A percentile compares a stretch with the other conserved stretches of the same genome.
Evolutionary conservation across 2,329 filamentous ascomycete genomes (phyloP).

Genomic region (Colletotrichum paranaense): DNA sequence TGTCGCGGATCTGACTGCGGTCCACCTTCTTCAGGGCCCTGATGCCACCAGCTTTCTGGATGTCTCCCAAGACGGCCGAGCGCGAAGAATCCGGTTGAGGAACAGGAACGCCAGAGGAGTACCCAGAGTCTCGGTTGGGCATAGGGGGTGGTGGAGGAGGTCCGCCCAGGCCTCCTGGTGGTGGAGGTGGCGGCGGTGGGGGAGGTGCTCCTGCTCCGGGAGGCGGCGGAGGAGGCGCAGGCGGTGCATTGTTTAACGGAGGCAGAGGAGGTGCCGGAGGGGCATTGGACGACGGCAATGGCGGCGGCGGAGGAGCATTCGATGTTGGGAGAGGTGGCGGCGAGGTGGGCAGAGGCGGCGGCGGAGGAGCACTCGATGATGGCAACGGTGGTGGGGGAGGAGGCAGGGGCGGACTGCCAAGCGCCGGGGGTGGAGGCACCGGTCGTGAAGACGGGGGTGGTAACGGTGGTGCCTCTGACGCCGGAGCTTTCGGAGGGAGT

Average conservation of each 20-base stretch:
- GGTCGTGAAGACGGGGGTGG: constrained; percentile 65
- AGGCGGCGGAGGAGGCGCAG: constrained; percentile 52
- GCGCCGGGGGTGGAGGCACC: constrained; percentile 63
- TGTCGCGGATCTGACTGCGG: constrained; percentile 75
- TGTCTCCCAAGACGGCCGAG: constrained; percentile 75
- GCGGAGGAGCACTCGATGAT: constrained; percentile 46
- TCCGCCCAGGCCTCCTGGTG: constrained; percentile 48
- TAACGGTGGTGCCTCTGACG: constrained; percentile 57
- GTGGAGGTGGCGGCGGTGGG: constrained; percentile 49
- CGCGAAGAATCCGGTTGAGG: constrained; percentile 58
- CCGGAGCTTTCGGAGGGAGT: constrained; percentile 60
- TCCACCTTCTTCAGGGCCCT: constrained; percentile 81
- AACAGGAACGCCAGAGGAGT: constrained; percentile 65
- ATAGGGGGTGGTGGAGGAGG: constrained; percentile 65
- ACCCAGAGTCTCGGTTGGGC: constrained; percentile 68
- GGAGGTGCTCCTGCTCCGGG: constrained; percentile 50
- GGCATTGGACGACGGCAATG: constrained; percentile 45
- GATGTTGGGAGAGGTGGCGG: constrained; percentile 32
- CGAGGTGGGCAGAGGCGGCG: constrained; percentile 47
- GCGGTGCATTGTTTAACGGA: constrained; percentile 44
- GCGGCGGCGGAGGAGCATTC: constrained; percentile 47
- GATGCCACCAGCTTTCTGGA: constrained; percentile 76
- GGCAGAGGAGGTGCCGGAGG: constrained; percentile 54
- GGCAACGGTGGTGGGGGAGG: constrained; percentile 46
- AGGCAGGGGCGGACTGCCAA: constrained; percentile 51